Conservation (phyloP, 495 filamentous ascomycete species). For the Cetradonia linearis region DNA sequence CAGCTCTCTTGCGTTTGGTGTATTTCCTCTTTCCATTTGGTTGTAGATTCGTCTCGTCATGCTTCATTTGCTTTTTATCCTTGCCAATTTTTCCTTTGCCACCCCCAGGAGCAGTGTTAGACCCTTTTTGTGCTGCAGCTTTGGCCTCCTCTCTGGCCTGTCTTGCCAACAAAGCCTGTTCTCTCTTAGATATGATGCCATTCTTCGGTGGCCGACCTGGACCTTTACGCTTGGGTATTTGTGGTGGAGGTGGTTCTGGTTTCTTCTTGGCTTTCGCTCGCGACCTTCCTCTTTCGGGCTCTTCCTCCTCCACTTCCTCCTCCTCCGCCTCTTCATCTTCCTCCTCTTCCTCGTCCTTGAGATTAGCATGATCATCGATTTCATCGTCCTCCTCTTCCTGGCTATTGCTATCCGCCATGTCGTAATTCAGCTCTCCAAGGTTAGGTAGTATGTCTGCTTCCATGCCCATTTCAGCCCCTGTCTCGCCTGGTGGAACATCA, state of each 20-base stretch:
- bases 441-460: conserved; percentile 6
- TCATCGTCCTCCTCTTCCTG: conserved; percentile 31
- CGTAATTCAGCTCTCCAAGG: conserved; percentile 32
- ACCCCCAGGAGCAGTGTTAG: conserved; percentile 37
- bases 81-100: conserved; percentile 53
- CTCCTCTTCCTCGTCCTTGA: conserved; percentile 23
- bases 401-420: conserved; percentile 38
- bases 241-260: conserved; percentile 29
- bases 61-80: conserved; percentile 34
- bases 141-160: conserved; percentile 45
- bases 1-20: conserved; percentile 59
- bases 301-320: conserved; percentile 29
- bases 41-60: conserved; percentile 45
- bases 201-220: conserved; percentile 86
- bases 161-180: conserved; percentile 56
- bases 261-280: conserved; percentile 25
- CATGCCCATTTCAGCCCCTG: conserved; percentile 45
- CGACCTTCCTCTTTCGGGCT: conserved; percentile 23
- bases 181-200: conserved; percentile 84
- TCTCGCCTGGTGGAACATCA: conserved; percentile 57
- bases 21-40: conserved; percentile 70
- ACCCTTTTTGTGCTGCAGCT: conserved; percentile 37
- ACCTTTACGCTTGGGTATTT: conserved; percentile 60
- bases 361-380: conserved; percentile 27
- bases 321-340: conserved; percentile 24